These are phyloP conservation scores for Wallacemonas collosoma DNA, from an alignment of 208 protist species.

Conservation along the genomic window DNA sequence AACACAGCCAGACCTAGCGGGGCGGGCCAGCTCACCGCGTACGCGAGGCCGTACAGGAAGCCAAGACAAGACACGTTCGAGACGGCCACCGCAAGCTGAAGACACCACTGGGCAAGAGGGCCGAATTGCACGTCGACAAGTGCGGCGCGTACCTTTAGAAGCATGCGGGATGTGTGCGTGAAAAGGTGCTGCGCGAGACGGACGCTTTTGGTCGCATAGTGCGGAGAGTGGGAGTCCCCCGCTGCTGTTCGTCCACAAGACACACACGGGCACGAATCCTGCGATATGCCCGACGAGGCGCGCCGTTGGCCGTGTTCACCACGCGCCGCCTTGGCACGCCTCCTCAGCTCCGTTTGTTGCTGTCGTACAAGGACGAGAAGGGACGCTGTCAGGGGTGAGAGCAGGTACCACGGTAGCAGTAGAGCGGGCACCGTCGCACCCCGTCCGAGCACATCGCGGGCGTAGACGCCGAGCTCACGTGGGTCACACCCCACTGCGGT, in stretches of 20 bases:
- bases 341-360: not conserved
- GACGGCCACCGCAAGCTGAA: not conserved
- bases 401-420: conserved; percentile 14
- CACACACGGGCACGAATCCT: not conserved
- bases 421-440: not conserved
- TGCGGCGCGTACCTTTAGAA: not conserved
- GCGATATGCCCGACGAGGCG: not conserved
- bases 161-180: not conserved
- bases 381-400: conserved; percentile 4
- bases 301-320: not conserved
- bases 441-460: not conserved
- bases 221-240: no score
- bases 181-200: conserved; percentile 5
- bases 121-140: not conserved
- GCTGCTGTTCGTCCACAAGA: no score
- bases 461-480: conserved; percentile 17
- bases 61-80: conserved; percentile 16
- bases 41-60: conserved; percentile 7
- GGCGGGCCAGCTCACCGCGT: not conserved
- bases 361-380: not conserved
- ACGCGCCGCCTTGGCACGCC: not conserved
- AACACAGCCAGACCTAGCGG: not conserved
- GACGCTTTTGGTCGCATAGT: not conserved
- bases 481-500: conserved; percentile 16
- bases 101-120: not conserved